Evolutionary conservation across 768 basidiomycete species (phyloP).

Genomic region (Xerocomus potaroensis): DNA sequence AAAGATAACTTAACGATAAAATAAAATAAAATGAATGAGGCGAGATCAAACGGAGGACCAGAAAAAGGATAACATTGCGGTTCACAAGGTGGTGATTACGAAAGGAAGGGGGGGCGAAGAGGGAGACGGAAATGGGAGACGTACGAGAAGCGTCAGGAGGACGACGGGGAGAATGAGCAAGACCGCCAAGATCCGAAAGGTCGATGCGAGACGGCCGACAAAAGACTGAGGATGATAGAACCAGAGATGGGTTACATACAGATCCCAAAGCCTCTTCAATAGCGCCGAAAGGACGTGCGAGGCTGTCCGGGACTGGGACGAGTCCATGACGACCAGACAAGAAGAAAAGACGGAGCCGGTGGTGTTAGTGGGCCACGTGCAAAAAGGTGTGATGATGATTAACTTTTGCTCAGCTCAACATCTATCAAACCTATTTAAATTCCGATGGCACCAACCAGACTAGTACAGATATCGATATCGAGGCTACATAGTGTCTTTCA

Average conservation of each 20-base stretch:
- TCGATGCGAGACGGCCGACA: constrained; percentile 61
- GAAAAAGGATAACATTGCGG: no score
- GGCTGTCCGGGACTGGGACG: constrained; percentile 9
- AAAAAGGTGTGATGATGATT: background rate
- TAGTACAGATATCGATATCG: constrained; percentile 24
- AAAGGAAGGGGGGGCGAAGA: constrained; percentile 1
- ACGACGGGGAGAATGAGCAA: constrained; percentile 46
- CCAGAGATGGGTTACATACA: constrained; percentile 62
- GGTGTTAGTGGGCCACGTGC: background rate
- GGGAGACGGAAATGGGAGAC: constrained; percentile 23
- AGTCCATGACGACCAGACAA: background rate
- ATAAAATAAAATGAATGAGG: background rate
- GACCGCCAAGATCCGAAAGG: constrained; percentile 60
- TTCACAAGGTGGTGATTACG: constrained; percentile 5
- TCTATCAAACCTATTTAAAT: constrained; percentile 17
- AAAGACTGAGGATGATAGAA: constrained; percentile 60
- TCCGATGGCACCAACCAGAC: constrained; percentile 10
- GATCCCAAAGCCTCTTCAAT: constrained; percentile 49
- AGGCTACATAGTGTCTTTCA: constrained; percentile 31
- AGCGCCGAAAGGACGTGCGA: constrained; percentile 14
- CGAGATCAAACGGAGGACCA: background rate
- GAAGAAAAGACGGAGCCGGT: background rate
- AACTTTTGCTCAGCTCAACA: no score
- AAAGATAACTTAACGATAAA: background rate
- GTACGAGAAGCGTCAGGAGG: constrained; percentile 62